These are phyloP conservation scores for Colletotrichum plurivorum DNA, from an alignment of 2,329 filamentous ascomycete species.

Conservation along the genomic window DNA sequence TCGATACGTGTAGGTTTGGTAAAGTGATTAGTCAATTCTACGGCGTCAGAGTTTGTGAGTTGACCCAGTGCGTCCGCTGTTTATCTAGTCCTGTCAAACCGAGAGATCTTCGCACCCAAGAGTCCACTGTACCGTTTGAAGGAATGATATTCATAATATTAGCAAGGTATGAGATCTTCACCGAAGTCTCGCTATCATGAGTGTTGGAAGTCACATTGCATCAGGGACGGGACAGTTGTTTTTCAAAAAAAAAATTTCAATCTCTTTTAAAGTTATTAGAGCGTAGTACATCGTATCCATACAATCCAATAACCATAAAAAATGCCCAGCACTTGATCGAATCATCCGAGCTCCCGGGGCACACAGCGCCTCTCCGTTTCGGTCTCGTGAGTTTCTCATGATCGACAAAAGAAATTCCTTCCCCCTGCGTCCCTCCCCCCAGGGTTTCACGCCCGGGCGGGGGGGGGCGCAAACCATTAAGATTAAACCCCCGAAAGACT, in stretches of 20 bases:
- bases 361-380: constrained; percentile 27
- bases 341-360: constrained; percentile 36
- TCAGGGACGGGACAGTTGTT: background rate
- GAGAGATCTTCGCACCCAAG: constrained; percentile 34
- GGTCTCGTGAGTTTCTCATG: constrained; percentile 27
- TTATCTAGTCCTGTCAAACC: too few relatives aligned
- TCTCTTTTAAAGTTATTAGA: constrained; percentile 23
- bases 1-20: too few relatives aligned
- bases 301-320: constrained; percentile 35
- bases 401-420: constrained; percentile 3
- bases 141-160: background rate
- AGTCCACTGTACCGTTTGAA: constrained; percentile 38
- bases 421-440: too few relatives aligned
- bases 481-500: background rate
- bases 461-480: background rate
- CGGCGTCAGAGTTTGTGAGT: too few relatives aligned
- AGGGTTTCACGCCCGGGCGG: background rate
- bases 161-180: background rate
- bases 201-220: background rate
- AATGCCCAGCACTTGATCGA: constrained; percentile 37
- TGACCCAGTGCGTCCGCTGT: constrained; percentile 39
- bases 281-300: constrained; percentile 21
- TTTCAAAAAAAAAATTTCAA: background rate
- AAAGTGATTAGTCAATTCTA: too few relatives aligned
- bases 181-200: background rate